A percentile compares a stretch with the other conserved stretches of the same genome.
These are phyloP conservation scores for Castanopsis chinensis DNA, from an alignment of 306 rosid species.

Conservation along the genomic window DNA sequence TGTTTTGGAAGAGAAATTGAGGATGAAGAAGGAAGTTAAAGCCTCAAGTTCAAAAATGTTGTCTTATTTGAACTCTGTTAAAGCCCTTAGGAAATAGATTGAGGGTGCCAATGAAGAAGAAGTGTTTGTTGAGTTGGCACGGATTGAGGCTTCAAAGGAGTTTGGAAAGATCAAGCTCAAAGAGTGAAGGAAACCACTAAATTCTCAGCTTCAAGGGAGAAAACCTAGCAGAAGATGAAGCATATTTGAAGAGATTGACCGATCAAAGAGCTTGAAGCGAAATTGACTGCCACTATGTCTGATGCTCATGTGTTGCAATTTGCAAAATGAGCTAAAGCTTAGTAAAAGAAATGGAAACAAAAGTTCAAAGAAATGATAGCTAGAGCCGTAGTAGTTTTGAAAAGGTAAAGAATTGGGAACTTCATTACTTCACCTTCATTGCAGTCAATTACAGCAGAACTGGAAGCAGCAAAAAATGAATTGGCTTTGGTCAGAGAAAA, in stretches of 20 bases:
- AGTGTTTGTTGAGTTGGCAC: constrained; percentile 74
- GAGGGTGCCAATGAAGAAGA: constrained; percentile 76
- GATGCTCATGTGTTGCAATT: constrained; percentile 58
- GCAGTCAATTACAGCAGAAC: constrained; percentile 44
- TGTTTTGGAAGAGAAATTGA: constrained; percentile 49
- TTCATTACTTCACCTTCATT: constrained; percentile 30
- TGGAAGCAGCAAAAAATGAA: constrained; percentile 61
- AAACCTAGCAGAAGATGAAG: constrained; percentile 35
- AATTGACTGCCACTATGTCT: constrained; percentile 56
- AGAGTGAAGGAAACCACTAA: constrained; percentile 52
- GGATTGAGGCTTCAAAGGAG: constrained; percentile 83
- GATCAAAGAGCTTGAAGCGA: constrained; percentile 60
- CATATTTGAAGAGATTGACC: constrained; percentile 46
- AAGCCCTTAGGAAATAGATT: constrained; percentile 55
- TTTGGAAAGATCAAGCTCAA: constrained; percentile 41
- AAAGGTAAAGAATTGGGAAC: constrained; percentile 38
- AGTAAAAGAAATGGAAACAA: constrained; percentile 47
- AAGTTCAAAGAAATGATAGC: constrained; percentile 36
- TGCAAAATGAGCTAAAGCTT: constrained; percentile 52
- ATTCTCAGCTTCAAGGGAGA: constrained; percentile 41
- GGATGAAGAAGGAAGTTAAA: constrained; percentile 50
- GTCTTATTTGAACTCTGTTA: constrained; percentile 34
- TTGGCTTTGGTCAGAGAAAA: constrained; percentile 57
- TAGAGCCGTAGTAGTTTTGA: constrained; percentile 24
- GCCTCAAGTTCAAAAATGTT: constrained; percentile 40